These are phyloP conservation scores for Xylariales sp. DNA, from an alignment of 2,329 filamentous ascomycete genomes.

Conservation along the genomic window DNA sequence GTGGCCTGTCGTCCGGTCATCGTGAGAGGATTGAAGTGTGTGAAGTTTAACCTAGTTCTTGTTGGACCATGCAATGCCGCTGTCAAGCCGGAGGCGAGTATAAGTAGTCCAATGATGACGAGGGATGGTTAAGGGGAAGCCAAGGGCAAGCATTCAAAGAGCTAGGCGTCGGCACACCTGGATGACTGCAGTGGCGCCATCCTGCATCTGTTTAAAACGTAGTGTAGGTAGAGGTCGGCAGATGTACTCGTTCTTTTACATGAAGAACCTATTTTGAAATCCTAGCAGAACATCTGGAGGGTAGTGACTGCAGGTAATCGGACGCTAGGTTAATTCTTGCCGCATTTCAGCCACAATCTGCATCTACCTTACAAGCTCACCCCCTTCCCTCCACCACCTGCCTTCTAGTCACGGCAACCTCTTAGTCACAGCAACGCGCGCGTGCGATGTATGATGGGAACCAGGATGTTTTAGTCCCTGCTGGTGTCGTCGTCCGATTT, in stretches of 20 bases:
- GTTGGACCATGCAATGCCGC: slow-evolving; percentile 21
- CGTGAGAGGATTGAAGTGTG: slow-evolving; percentile 28
- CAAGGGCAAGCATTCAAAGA: slow-evolving; percentile 22
- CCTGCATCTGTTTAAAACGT: slow-evolving; percentile 38
- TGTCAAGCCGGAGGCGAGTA: slow-evolving; percentile 32
- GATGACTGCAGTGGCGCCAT: slow-evolving; percentile 38
- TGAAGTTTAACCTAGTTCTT: slow-evolving; percentile 7
- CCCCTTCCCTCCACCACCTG: slow-evolving; percentile 14
- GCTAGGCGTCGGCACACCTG: slow-evolving; percentile 30
- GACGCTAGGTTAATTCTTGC: slow-evolving; percentile 32
- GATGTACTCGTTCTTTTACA: slow-evolving; percentile 28
- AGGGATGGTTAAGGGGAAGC: slow-evolving; percentile 26
- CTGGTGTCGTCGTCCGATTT: slow-evolving; percentile 36
- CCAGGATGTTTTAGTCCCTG: slow-evolving; percentile 29
- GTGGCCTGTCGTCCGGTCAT: slow-evolving; percentile 43
- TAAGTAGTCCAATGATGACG: slow-evolving; percentile 37
- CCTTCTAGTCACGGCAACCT: slow-evolving; percentile 19
- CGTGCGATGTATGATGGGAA: slow-evolving; percentile 24
- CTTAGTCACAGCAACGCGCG: too few species aligned
- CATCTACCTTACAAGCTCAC: slow-evolving; percentile 29
- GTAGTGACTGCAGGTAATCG: slow-evolving; percentile 36
- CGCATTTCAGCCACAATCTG: slow-evolving; percentile 39
- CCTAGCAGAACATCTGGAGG: slow-evolving; percentile 28
- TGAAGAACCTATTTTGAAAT: slow-evolving; percentile 32
- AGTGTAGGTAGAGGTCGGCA: slow-evolving; percentile 33